These are phyloP conservation scores for Talaromyces adpressus DNA, from an alignment of 495 filamentous ascomycete genomes.

Conservation along the genomic window DNA sequence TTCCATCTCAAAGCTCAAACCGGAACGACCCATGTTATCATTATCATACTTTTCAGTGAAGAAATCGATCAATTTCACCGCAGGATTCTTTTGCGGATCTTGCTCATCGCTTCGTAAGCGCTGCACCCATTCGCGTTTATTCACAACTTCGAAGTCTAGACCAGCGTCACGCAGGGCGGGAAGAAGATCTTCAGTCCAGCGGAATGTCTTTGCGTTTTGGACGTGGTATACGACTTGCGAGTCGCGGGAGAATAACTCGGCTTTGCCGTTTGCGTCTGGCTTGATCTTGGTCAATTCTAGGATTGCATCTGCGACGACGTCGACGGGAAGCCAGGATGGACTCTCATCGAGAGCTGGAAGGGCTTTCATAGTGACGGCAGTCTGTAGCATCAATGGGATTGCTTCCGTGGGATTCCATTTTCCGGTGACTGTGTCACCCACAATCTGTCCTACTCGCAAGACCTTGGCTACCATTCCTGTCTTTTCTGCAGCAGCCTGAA, in stretches of 20 bases:
- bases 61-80: constrained; percentile 40
- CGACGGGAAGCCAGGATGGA: constrained; percentile 51
- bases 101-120: constrained; percentile 28
- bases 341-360: constrained; percentile 46
- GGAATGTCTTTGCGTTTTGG: constrained; percentile 37
- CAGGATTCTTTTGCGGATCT: constrained; percentile 32
- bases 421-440: constrained; percentile 44
- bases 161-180: constrained; percentile 34
- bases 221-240: constrained; percentile 36
- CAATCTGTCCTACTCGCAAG: constrained; percentile 54
- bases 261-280: background rate
- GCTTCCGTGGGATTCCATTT: constrained; percentile 59
- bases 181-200: constrained; percentile 43
- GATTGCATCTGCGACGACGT: constrained; percentile 45
- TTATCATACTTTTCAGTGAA: constrained; percentile 37
- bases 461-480: constrained; percentile 26
- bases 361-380: constrained; percentile 33
- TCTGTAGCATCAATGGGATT: constrained; percentile 53
- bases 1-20: background rate
- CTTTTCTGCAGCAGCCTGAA: constrained; percentile 24
- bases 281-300: constrained; percentile 21
- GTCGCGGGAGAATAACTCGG: background rate
- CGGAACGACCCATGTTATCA: constrained; percentile 12
- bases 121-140: constrained; percentile 39
- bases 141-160: constrained; percentile 38